These are phyloP conservation scores for Datisca glomerata DNA, from an alignment of 306 rosid genomes.

Conservation along the genomic window DNA sequence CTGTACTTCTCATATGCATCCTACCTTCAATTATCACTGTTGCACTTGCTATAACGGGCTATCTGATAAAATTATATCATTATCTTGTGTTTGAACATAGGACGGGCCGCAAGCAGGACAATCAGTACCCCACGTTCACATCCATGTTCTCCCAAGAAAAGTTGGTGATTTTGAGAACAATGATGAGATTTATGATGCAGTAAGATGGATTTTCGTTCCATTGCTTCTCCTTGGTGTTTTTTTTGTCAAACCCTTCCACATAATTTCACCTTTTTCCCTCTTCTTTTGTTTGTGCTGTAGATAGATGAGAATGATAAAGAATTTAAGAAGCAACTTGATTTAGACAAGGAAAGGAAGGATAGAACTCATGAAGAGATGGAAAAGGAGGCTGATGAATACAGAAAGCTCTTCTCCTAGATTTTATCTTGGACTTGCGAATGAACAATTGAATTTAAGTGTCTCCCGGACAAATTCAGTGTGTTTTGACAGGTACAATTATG, in stretches of 20 bases:
- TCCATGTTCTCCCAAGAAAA: slow-evolving; percentile 70
- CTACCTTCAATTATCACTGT: no score
- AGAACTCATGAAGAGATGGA: slow-evolving; percentile 68
- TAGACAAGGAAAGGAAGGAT: slow-evolving; percentile 72
- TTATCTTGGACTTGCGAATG: no score
- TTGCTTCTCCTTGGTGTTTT: not conserved
- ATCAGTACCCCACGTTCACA: slow-evolving; percentile 86
- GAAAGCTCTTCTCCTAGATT: slow-evolving; percentile 43
- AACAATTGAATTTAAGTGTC: no score
- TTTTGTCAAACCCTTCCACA: not conserved
- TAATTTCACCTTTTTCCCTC: not conserved
- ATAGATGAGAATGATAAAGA: slow-evolving; percentile 75
- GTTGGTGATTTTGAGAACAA: slow-evolving; percentile 72
- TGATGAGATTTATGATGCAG: slow-evolving; percentile 81
- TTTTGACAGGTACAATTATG: no score
- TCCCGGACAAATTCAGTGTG: no score
- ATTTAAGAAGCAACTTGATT: slow-evolving; percentile 62
- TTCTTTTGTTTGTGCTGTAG: slow-evolving; percentile 28
- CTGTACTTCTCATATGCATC: no score
- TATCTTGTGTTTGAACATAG: slow-evolving; percentile 29
- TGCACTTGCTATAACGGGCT: no score
- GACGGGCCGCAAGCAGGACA: slow-evolving; percentile 96
- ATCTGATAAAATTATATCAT: no score
- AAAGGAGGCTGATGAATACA: slow-evolving; percentile 73
- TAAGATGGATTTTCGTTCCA: slow-evolving; percentile 22